phyloP scores from a whole-genome alignment of 1,284 basidiomycete species.

The Cutaneotrichosporon cutaneum region DNA sequence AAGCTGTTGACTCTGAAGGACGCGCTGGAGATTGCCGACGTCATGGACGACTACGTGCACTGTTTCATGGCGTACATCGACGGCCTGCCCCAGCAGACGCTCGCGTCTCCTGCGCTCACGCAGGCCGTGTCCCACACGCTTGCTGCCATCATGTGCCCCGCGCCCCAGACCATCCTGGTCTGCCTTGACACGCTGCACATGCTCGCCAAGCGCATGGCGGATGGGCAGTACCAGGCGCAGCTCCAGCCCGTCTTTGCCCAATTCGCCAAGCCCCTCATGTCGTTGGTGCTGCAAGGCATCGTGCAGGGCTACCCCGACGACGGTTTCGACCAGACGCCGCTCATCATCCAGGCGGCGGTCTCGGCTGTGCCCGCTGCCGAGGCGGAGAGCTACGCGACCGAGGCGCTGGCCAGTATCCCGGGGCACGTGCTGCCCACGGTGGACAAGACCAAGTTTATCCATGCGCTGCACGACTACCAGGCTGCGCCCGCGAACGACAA shows the following conservation, averaged over 20 bases:
- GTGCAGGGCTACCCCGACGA: constrained; percentile 88
- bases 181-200: constrained; percentile 76
- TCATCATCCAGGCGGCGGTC: constrained; percentile 71
- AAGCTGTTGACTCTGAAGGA: constrained; percentile 65
- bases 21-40: constrained; percentile 77
- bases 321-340: constrained; percentile 68
- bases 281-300: constrained; percentile 71
- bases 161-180: constrained; percentile 75
- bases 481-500: constrained; percentile 22
- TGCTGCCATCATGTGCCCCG: constrained; percentile 73
- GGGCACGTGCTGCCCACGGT: constrained; percentile 62
- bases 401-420: constrained; percentile 70
- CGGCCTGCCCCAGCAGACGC: constrained; percentile 71
- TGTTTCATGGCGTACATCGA: constrained; percentile 67
- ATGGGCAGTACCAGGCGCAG: constrained; percentile 54
- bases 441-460: constrained; percentile 72
- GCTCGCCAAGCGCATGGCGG: constrained; percentile 63
- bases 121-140: constrained; percentile 71
- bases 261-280: constrained; percentile 72
- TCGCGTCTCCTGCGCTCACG: constrained; percentile 72
- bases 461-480: constrained; percentile 69
- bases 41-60: constrained; percentile 92
- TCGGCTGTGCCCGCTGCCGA: constrained; percentile 64
- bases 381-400: constrained; percentile 69
- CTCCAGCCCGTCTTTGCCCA: constrained; percentile 67